Base-by-base conservation (phyloP, 1,284 basidiomycete genomes). In the Volvariella surrecta region DNA sequence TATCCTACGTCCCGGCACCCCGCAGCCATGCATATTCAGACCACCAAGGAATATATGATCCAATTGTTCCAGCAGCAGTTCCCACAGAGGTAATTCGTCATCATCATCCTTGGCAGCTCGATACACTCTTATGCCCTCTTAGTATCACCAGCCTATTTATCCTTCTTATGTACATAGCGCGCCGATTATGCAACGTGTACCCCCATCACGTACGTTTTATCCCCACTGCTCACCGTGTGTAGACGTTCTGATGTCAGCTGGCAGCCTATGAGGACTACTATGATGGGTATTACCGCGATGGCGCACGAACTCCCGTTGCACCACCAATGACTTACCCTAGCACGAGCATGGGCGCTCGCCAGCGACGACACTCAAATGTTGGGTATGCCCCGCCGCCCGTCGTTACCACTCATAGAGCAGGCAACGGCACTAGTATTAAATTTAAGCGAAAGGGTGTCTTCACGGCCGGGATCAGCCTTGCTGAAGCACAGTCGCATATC, bases 371-470 rank as follows among this genome's bases (percentile, higher is more conserved):
- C 50, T 79, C 79, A 15, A 71, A 71, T n/a, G 62, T 78, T 40
- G 81, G 79, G 6, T 73, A 71, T 49, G 57, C 66, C 32, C 64
- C 58, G 22, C 65, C 64, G 11, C 60, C 60, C 39, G 55, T 59
- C 22, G 52, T 66, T 47, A 35, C 34, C n/a, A 19, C 18, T 4
- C 71, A 68, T 53, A 70, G 65, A 19, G 61, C 65, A 19, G 65
- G 70, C 17, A 70, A 69, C 51, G 65, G 69, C 1, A 59, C 69
- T 20, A 61, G 74, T 34, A 65, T 87, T 51, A 84, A 82, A 57
- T 87, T 87, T 64, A 83, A 81, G 58, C 72, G 77, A 56, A 84
- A 82, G 64, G 79, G 79, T 18, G 67, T 74, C 4, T 73, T 79
- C 52, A 63, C 70, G 32, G 68, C 73, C n/a, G 83, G 83, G 4